Evolutionary conservation across 1,284 basidiomycete species (phyloP).

Genomic region (Tetrapyrgos nigripes): DNA sequence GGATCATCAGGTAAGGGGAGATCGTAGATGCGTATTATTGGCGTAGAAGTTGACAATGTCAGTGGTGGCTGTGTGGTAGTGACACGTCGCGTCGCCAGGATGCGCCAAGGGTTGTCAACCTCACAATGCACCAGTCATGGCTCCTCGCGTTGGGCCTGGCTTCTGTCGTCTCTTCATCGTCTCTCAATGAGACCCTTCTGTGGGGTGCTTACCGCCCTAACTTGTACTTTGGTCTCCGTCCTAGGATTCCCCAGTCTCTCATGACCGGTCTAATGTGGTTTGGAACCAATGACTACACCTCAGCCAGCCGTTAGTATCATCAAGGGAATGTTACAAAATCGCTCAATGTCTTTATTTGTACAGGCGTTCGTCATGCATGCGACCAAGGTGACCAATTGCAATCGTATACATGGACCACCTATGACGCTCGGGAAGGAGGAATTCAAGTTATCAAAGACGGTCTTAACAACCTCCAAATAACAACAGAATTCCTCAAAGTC

Average conservation of each 20-base stretch:
- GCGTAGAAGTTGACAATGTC: no score
- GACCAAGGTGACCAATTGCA: conserved; percentile 86
- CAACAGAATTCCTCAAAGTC: conserved; percentile 86
- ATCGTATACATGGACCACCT: conserved; percentile 87
- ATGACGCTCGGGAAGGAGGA: conserved; percentile 86
- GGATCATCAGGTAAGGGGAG: no score
- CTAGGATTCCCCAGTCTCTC: conserved; percentile 84
- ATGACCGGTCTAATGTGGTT: conserved; percentile 95
- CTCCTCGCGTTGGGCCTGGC: conserved; percentile 14
- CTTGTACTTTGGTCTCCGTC: conserved; percentile 91
- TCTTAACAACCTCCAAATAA: conserved; percentile 84
- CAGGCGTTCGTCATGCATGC: conserved; percentile 82
- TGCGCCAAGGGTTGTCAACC: not conserved
- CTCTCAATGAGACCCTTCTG: conserved; percentile 67
- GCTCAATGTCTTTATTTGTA: not conserved
- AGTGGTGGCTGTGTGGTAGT: not conserved
- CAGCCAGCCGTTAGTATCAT: conserved; percentile 62
- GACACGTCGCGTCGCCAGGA: not conserved
- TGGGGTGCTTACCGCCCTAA: conserved; percentile 94
- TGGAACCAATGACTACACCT: conserved; percentile 81
- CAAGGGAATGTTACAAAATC: not conserved
- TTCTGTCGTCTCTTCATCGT: conserved; percentile 8
- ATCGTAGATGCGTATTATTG: no score
- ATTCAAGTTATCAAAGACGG: conserved; percentile 85
- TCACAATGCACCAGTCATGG: conserved; percentile 17